Evolutionary conservation across 2,329 filamentous ascomycete species (phyloP).

Genomic region (Annulohypoxylon truncatum): DNA sequence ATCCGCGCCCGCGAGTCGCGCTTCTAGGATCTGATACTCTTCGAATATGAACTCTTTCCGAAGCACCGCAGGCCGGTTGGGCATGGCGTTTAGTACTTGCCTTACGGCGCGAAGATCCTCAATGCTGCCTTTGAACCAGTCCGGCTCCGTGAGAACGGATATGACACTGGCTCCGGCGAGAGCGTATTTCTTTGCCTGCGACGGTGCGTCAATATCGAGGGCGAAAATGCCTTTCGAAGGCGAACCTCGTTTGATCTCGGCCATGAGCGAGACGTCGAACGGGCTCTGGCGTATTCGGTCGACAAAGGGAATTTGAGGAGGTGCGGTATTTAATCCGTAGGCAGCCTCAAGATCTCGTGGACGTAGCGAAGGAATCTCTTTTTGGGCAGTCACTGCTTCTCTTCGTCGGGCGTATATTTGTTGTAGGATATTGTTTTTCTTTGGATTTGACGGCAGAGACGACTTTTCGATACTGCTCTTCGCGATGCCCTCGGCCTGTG

Average conservation of each 20-base stretch:
- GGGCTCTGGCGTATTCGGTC: conserved; percentile 82
- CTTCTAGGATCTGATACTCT: conserved; percentile 97
- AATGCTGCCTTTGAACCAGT: conserved; percentile 99
- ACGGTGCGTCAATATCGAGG: conserved; percentile 85
- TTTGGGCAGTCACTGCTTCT: conserved; percentile 81
- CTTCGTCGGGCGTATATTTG: conserved; percentile 88
- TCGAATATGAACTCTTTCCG: conserved; percentile 98
- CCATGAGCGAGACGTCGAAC: conserved; percentile 92
- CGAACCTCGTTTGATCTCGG: conserved; percentile 96
- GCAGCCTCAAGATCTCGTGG: conserved; percentile 85
- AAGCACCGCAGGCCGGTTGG: conserved; percentile 89
- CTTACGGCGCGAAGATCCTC: conserved; percentile 91
- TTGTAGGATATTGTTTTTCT: conserved; percentile 88
- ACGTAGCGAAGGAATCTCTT: conserved; percentile 84
- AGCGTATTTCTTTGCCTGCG: conserved; percentile 91
- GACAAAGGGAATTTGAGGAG: conserved; percentile 84
- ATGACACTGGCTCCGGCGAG: conserved; percentile 95
- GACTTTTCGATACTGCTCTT: conserved; percentile 45
- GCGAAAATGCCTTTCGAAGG: conserved; percentile 97
- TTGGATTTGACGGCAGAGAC: conserved; percentile 53
- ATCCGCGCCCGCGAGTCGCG: conserved; percentile 90
- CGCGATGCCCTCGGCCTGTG: conserved; percentile 45
- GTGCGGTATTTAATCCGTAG: conserved; percentile 85
- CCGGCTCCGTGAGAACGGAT: conserved; percentile 96
- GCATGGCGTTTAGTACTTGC: conserved; percentile 89